phyloP scores from a whole-genome alignment of 345 rosid species.

The Arabis hirsuta region DNA sequence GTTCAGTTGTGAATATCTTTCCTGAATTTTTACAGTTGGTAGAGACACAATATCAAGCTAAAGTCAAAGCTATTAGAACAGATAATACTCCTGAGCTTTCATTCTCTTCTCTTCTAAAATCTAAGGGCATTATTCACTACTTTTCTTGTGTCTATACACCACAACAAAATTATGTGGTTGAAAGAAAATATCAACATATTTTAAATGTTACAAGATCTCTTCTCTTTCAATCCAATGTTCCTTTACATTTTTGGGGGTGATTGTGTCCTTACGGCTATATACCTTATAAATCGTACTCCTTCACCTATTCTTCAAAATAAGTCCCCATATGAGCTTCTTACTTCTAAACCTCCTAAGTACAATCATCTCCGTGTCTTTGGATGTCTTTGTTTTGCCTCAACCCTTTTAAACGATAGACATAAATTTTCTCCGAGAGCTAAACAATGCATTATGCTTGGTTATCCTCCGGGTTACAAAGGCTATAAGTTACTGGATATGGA shows the following conservation, averaged over 20 bases:
- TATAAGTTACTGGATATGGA: background rate
- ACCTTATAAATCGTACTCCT: background rate
- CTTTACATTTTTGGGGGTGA: background rate
- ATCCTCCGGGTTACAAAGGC: background rate
- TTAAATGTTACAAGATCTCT: too few relatives aligned
- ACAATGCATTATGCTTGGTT: background rate
- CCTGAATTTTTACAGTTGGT: too few relatives aligned
- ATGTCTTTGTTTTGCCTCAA: background rate
- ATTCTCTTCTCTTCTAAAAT: too few relatives aligned
- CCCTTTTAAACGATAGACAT: background rate
- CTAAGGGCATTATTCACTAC: too few relatives aligned
- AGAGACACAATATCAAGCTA: too few relatives aligned
- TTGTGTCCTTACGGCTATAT: background rate
- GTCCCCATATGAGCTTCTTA: background rate
- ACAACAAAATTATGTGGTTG: too few relatives aligned
- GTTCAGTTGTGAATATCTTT: too few relatives aligned
- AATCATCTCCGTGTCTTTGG: background rate
- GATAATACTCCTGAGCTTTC: too few relatives aligned
- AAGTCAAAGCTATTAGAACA: too few relatives aligned
- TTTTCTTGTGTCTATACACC: too few relatives aligned
- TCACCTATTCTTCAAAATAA: background rate
- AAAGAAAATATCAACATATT: too few relatives aligned
- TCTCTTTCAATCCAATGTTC: background rate
- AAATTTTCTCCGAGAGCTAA: background rate
- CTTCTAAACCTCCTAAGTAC: background rate